Conservation (phyloP, 2,329 filamentous ascomycete genomes). For the Elsinoe fawcettii region DNA sequence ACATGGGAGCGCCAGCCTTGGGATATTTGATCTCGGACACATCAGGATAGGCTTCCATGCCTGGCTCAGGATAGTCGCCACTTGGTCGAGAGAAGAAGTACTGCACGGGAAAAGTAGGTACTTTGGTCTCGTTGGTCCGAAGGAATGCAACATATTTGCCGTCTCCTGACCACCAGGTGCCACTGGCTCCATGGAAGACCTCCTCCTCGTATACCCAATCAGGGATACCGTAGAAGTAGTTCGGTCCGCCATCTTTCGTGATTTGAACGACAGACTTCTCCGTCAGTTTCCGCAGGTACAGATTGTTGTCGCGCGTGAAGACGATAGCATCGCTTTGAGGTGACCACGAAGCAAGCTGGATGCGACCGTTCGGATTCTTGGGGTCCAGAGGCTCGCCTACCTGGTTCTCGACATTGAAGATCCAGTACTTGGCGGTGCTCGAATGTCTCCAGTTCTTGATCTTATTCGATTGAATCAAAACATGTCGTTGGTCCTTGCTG, state of each 20-base stretch:
- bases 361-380: constrained; percentile 51
- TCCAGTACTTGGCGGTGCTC: constrained; percentile 77
- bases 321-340: constrained; percentile 77
- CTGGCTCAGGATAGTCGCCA: constrained; percentile 56
- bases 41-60: constrained; percentile 84
- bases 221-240: constrained; percentile 91
- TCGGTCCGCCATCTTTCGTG: constrained; percentile 75
- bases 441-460: constrained; percentile 86
- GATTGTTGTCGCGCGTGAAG: constrained; percentile 86
- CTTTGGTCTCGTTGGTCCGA: constrained; percentile 84
- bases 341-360: constrained; percentile 86
- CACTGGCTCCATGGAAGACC: constrained; percentile 69
- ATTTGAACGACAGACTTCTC: constrained; percentile 59
- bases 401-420: constrained; percentile 82
- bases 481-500: constrained; percentile 75
- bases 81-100: constrained; percentile 88
- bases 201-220: constrained; percentile 97
- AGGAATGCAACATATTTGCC: constrained; percentile 86
- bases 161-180: constrained; percentile 92
- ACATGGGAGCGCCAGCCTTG: constrained; percentile 89
- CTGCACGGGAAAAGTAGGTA: constrained; percentile 86
- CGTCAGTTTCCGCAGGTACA: constrained; percentile 66
- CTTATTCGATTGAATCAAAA: constrained; percentile 67
- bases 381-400: constrained; percentile 70
- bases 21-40: constrained; percentile 92